A percentile compares a stretch with the other conserved stretches of the same genome.
Conservation (phyloP, 2,329 filamentous ascomycete species). For the Cryoendolithus antarcticus region DNA sequence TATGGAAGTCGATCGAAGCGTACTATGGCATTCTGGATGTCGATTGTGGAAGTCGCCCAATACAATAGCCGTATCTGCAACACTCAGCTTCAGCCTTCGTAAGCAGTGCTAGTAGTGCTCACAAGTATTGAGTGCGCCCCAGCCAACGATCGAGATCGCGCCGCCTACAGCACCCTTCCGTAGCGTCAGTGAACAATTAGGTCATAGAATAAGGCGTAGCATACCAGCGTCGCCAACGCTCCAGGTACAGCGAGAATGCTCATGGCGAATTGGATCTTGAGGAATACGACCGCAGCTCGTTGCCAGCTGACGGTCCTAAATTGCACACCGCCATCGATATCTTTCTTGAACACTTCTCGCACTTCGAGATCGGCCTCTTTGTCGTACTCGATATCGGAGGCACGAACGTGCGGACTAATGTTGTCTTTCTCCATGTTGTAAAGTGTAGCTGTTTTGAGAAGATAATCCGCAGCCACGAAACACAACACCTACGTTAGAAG, state of each 20-base stretch:
- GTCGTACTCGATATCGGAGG: too few species aligned
- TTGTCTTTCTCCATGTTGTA: too few species aligned
- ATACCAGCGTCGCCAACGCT: constrained; percentile 6
- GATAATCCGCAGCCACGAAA: too few species aligned
- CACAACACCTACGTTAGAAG: too few species aligned
- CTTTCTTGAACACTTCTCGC: constrained; percentile 37
- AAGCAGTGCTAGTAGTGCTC: not conserved
- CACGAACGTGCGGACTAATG: too few species aligned
- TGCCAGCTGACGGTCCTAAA: constrained; percentile 41
- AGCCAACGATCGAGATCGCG: constrained; percentile 32
- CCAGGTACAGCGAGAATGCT: constrained; percentile 8
- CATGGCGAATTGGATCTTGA: constrained; percentile 32
- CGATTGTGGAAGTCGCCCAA: constrained; percentile 38
- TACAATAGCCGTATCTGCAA: constrained; percentile 30
- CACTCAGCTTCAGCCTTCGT: constrained; percentile 4
- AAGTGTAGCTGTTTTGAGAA: too few species aligned
- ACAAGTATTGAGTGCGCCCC: constrained; percentile 33
- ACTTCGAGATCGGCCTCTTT: constrained; percentile 4
- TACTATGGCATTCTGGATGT: constrained; percentile 11
- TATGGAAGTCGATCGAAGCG: too few species aligned
- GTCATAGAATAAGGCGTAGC: too few species aligned
- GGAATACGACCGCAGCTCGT: constrained; percentile 38
- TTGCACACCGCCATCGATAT: constrained; percentile 31
- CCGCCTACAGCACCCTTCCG: constrained; percentile 30
- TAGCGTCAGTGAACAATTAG: too few species aligned